Evolutionary conservation across 2,329 filamentous ascomycete species (phyloP).

Genomic region (Trichoderma koningiopsis): DNA sequence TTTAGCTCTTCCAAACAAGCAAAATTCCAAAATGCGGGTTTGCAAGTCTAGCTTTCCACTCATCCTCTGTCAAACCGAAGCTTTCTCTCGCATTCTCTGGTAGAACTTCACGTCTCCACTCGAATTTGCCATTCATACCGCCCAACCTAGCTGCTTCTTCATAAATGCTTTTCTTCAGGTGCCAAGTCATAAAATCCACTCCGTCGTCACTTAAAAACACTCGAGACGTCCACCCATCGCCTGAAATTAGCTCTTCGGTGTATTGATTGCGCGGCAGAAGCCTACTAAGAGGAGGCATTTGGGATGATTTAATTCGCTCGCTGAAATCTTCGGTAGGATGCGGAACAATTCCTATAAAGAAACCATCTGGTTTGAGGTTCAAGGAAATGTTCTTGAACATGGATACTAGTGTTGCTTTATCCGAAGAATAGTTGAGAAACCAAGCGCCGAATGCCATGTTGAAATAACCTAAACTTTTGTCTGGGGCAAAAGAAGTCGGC

Average conservation of each 20-base stretch:
- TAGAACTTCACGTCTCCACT: neutral
- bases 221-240: neutral
- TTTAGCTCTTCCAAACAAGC: neutral
- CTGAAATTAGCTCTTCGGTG: neutral
- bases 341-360: conserved; percentile 25
- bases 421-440: conserved; percentile 26
- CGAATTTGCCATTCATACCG: conserved; percentile 23
- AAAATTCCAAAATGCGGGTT: neutral
- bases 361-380: conserved; percentile 26
- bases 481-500: neutral
- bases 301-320: neutral
- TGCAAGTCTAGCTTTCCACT: neutral
- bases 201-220: conserved; percentile 5
- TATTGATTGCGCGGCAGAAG: neutral
- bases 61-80: neutral
- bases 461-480: conserved; percentile 2
- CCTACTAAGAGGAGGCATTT: neutral
- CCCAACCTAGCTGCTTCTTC: conserved; percentile 24
- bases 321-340: conserved; percentile 19
- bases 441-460: conserved; percentile 19
- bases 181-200: conserved; percentile 22
- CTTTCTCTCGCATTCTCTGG: neutral
- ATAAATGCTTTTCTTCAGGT: conserved; percentile 23
- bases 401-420: neutral
- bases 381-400: conserved; percentile 26